Base-by-base conservation (phyloP, 2,329 filamentous ascomycete species). In the Colletotrichum aenigma region DNA sequence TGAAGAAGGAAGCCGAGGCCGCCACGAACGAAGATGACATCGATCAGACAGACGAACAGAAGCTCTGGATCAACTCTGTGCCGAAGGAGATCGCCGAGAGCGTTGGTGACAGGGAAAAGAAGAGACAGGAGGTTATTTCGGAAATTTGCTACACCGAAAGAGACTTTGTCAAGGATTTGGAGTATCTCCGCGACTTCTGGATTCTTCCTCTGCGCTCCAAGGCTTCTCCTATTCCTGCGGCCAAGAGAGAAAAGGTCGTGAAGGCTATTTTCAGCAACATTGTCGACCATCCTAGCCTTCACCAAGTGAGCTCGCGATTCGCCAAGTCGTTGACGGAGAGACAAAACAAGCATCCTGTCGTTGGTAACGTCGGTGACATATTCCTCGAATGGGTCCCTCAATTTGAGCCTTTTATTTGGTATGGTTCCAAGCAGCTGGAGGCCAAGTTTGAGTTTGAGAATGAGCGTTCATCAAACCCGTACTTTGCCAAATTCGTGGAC, bases 401-500 rank as follows among this genome's bases (percentile, higher is more conserved):
- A 78, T 99, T 99, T 82, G 94, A 96, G 79, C 97, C 97, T 0
- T 99, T 99, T 83, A 98, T 99, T 82, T 93, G 94, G 81, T 99
- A 99, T 82, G 97, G 97, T 81, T 95, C 96, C 55, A 98, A 96
- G 82, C 97, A 99, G 84, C 88, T 99, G 62, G 97, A 98, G 83
- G 97, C 95, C 79, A 98, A 99, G 84, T 98, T 96, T 81, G 97
- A 98, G 82, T 99, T 98, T 83, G 97, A 99, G 85, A 97, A 97
- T 81, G 97, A 99, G 86, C 95, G 97, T 80, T 93, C 94, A 18
- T 91, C 93, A 72, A 99, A 99, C 81, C 91, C 93, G 2, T 91
- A 91, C 55, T 99, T 99, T 83, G 89, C 94, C 67, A 95, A 94
- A 81, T 98, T 98, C 80, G 97, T 98, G 30, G 97, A 99, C 78